These are phyloP conservation scores for Pichia sp. DNA, from an alignment of 1,139 yeast genomes.

Conservation along the genomic window DNA sequence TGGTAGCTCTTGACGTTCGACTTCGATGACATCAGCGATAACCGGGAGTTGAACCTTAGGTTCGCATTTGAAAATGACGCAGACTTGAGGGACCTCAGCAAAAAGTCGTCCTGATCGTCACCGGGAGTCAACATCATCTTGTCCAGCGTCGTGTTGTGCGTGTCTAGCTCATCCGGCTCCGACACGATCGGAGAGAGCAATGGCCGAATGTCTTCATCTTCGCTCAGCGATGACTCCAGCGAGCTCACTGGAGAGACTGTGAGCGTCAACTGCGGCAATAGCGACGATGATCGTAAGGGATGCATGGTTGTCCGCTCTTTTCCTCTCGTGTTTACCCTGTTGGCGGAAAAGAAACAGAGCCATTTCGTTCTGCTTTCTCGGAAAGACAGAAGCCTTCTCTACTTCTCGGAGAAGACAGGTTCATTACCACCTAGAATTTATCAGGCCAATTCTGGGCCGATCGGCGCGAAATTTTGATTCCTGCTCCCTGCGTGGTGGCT, in stretches of 20 bases:
- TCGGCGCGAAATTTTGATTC: not conserved
- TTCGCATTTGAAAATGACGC: conserved; percentile 11
- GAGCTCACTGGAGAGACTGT: conserved; percentile 2
- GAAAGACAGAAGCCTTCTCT: not conserved
- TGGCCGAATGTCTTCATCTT: conserved; percentile 12
- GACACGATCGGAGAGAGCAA: conserved; percentile 18
- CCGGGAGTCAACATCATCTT: conserved; percentile 11
- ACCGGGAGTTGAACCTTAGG: conserved; percentile 4
- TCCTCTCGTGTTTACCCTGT: not conserved
- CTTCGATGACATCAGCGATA: conserved; percentile 10
- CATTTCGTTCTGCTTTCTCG: not conserved
- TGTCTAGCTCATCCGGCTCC: conserved; percentile 12
- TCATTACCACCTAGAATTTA: not conserved
- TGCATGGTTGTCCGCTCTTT: not conserved
- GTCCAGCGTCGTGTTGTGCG: conserved; percentile 6
- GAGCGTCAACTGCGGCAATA: conserved; percentile 1
- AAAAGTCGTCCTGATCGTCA: conserved; percentile 16
- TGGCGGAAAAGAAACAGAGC: not conserved
- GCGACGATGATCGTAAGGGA: not conserved
- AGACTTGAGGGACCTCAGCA: conserved; percentile 14
- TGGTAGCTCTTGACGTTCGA: conserved; percentile 9
- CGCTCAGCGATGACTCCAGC: conserved; percentile 8
- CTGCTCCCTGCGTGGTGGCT: not conserved
- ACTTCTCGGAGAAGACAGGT: not conserved
- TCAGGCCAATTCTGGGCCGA: not conserved